Percentiles rank a stretch among this genome's conserved stretches.
phyloP scores from a whole-genome alignment of 441 rosid genomes.

The Syzygium malaccense region DNA sequence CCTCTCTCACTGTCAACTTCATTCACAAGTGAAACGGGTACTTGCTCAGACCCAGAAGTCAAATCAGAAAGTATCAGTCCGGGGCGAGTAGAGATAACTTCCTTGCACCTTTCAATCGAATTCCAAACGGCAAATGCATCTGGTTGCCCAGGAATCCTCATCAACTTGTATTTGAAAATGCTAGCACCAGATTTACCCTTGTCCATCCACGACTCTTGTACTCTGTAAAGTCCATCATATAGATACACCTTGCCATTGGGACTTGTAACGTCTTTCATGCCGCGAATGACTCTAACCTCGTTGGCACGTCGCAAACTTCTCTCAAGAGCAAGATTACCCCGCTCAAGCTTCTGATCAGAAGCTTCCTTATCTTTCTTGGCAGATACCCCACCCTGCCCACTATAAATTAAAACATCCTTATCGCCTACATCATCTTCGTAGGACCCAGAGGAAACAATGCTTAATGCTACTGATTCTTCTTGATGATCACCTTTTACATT shows the following conservation, averaged over 20 bases:
- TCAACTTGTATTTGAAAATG: slow-evolving; percentile 11
- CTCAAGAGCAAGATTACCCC: slow-evolving; percentile 12
- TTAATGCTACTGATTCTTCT: slow-evolving; percentile 2
- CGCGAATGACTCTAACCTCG: slow-evolving; percentile 8
- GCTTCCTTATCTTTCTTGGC: neutral
- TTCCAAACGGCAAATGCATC: slow-evolving; percentile 7
- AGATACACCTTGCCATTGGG: neutral
- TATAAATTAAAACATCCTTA: slow-evolving; percentile 6
- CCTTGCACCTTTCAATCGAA: slow-evolving; percentile 7
- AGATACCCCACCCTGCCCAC: slow-evolving; percentile 9
- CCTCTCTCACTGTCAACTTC: slow-evolving; percentile 7
- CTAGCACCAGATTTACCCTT: slow-evolving; percentile 4
- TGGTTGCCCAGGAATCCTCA: slow-evolving; percentile 5
- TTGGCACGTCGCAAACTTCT: slow-evolving; percentile 3
- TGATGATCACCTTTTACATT: slow-evolving; percentile 1
- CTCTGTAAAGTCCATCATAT: slow-evolving; percentile 4
- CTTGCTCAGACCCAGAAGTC: slow-evolving; percentile 7
- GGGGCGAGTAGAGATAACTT: slow-evolving; percentile 1
- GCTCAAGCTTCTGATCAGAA: slow-evolving; percentile 8
- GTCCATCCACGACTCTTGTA: slow-evolving; percentile 8
- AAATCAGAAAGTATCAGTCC: slow-evolving; percentile 6
- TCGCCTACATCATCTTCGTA: slow-evolving; percentile 5
- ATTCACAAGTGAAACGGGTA: slow-evolving; percentile 3
- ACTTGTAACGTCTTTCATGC: neutral
- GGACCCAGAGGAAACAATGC: slow-evolving; percentile 10